A percentile compares a stretch with the other conserved stretches of the same genome.
phyloP scores from a whole-genome alignment of 1,284 basidiomycete species.

The Pterulicium gracile region DNA sequence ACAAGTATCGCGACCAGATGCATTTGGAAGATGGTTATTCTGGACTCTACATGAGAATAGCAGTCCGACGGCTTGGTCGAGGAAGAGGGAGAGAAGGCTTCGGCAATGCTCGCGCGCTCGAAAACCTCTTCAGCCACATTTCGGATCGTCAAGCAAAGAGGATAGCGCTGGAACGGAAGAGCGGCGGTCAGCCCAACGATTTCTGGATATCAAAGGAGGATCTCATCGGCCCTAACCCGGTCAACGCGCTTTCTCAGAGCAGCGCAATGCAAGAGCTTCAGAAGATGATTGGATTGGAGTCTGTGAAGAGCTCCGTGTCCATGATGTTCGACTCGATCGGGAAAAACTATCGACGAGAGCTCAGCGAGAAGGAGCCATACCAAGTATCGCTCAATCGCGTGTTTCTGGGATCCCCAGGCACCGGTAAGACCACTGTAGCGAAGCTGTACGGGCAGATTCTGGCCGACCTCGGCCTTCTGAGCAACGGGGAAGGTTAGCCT shows the following conservation, averaged over 20 bases:
- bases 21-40: constrained; percentile 39
- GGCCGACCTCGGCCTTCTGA: constrained; percentile 45
- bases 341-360: constrained; percentile 48
- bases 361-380: constrained; percentile 40
- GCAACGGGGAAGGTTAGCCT: constrained; percentile 65
- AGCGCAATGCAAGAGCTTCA: constrained; percentile 42
- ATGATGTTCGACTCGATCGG: constrained; percentile 34
- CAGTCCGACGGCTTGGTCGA: constrained; percentile 41
- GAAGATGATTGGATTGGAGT: constrained; percentile 36
- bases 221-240: constrained; percentile 53
- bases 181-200: constrained; percentile 31
- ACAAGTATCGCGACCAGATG: constrained; percentile 38
- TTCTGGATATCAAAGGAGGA: constrained; percentile 41
- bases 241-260: constrained; percentile 32
- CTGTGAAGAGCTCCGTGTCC: constrained; percentile 46
- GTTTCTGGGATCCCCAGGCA: constrained; percentile 54
- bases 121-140: constrained; percentile 35
- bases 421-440: constrained; percentile 60
- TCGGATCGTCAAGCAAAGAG: constrained; percentile 40
- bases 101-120: constrained; percentile 53
- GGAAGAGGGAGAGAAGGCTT: constrained; percentile 45
- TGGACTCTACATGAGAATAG: constrained; percentile 48
- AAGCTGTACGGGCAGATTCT: constrained; percentile 52
- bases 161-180: constrained; percentile 26
- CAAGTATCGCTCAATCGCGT: constrained; percentile 48